A percentile compares a stretch with the other conserved stretches of the same genome.
Conservation (phyloP, 78 protist genomes). For the Reticulomyxa filosa region DNA sequence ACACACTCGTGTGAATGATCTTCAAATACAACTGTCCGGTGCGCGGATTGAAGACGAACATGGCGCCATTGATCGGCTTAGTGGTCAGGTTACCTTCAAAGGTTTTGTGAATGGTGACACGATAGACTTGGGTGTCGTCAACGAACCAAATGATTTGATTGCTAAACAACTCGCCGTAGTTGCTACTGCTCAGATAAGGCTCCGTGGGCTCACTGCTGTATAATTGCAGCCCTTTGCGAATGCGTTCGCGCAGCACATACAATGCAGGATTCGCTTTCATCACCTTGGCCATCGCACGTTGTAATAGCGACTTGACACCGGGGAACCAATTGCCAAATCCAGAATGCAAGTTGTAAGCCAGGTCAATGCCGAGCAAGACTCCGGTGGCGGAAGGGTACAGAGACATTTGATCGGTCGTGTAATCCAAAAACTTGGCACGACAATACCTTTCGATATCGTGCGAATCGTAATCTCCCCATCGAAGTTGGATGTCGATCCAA, state of each 20-base stretch:
- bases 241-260: slow-evolving; percentile 92
- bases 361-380: slow-evolving; percentile 81
- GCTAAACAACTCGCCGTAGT: slow-evolving; percentile 88
- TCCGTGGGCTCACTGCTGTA: slow-evolving; percentile 66
- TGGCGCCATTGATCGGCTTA: slow-evolving; percentile 98
- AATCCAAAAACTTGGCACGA: slow-evolving; percentile 92
- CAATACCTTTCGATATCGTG: slow-evolving; percentile 81
- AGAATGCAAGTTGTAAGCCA: slow-evolving; percentile 75
- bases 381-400: slow-evolving; percentile 98
- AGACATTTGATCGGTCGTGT: slow-evolving; percentile 85
- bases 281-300: slow-evolving; percentile 85
- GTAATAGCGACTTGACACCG: slow-evolving; percentile 69
- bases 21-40: slow-evolving; percentile 96
- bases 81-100: slow-evolving; percentile 71
- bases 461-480: slow-evolving; percentile 92
- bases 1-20: slow-evolving; percentile 92
- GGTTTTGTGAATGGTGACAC: slow-evolving; percentile 94
- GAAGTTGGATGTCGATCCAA: slow-evolving; percentile 98
- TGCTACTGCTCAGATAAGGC: slow-evolving; percentile 55
- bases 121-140: slow-evolving; percentile 98
- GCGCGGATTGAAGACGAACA: slow-evolving; percentile 96
- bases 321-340: slow-evolving; percentile 97
- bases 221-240: slow-evolving; percentile 94
- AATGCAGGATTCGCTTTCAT: slow-evolving; percentile 86
- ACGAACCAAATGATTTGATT: slow-evolving; percentile 85